Conservation (phyloP, 768 basidiomycete species). For the Pleurotus salmoneostramineus region DNA sequence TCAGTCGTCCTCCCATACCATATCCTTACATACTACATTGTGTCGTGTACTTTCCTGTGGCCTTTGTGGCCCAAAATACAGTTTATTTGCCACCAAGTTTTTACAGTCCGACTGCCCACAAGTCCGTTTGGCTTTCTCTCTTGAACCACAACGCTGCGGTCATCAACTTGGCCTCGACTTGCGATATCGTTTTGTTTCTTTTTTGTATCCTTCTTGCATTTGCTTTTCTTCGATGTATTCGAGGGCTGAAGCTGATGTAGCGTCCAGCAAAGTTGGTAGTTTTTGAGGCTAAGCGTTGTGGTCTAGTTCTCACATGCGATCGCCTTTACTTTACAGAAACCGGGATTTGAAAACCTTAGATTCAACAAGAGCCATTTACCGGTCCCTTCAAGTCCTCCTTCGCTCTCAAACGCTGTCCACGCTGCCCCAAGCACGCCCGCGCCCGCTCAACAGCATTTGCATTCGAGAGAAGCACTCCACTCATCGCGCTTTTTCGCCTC, state of each 20-base stretch:
- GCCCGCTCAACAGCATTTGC: slow-evolving; percentile 45
- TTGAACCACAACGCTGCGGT: slow-evolving; percentile 3
- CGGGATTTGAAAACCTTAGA: slow-evolving; percentile 45
- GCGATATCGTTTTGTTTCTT: background rate
- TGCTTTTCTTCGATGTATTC: slow-evolving; percentile 39
- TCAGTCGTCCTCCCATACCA: background rate
- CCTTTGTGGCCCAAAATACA: background rate
- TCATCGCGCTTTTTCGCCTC: slow-evolving; percentile 57
- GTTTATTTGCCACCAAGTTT: slow-evolving; percentile 6
- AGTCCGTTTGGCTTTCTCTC: slow-evolving; percentile 5
- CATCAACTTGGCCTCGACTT: background rate
- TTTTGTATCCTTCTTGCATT: slow-evolving; percentile 15
- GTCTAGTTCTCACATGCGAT: slow-evolving; percentile 14
- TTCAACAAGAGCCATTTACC: slow-evolving; percentile 31
- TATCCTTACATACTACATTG: background rate
- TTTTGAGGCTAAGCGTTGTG: slow-evolving; percentile 4
- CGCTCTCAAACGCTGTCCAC: slow-evolving; percentile 21
- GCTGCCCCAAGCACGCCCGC: slow-evolving; percentile 16
- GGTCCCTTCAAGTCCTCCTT: slow-evolving; percentile 15
- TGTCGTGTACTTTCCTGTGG: slow-evolving; percentile 1
- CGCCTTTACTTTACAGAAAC: slow-evolving; percentile 25
- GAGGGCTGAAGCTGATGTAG: slow-evolving; percentile 34
- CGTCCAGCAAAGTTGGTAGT: slow-evolving; percentile 48
- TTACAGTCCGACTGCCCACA: slow-evolving; percentile 3
- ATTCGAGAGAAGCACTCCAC: slow-evolving; percentile 76